Conservation (phyloP, 768 basidiomycete species). For the Butyriboletus loyo region DNA sequence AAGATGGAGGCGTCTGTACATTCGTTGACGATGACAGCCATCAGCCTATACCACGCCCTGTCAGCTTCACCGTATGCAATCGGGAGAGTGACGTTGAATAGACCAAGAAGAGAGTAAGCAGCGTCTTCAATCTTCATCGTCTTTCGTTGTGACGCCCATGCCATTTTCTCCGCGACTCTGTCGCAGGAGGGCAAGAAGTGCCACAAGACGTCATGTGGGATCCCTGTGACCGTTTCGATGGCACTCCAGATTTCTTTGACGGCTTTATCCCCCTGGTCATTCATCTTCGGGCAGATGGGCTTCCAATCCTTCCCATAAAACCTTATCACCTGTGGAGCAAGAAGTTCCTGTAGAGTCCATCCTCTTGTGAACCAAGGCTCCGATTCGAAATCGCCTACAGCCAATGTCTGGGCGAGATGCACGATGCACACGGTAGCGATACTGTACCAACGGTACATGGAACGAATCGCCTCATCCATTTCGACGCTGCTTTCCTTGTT, state of each 20-base stretch:
- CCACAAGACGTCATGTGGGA: conserved; percentile 9
- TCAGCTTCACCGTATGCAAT: conserved; percentile 25
- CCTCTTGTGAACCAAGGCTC: conserved; percentile 25
- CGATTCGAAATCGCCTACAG: conserved; percentile 5
- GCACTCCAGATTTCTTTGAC: conserved; percentile 7
- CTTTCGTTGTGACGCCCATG: conserved; percentile 24
- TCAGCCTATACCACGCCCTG: conserved; percentile 22
- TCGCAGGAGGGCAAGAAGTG: conserved; percentile 10
- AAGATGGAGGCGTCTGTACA: conserved; percentile 12
- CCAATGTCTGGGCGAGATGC: conserved; percentile 14
- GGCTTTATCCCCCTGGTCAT: conserved; percentile 5
- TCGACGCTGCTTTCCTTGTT: conserved; percentile 30
- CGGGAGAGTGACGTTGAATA: conserved; percentile 23
- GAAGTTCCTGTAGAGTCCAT: conserved; percentile 20
- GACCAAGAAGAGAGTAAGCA: conserved; percentile 24
- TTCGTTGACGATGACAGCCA: conserved; percentile 11
- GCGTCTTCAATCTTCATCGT: conserved; percentile 24
- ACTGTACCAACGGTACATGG: conserved; percentile 30
- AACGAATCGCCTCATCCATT: conserved; percentile 29
- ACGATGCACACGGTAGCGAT: conserved; percentile 22
- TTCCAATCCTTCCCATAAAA: conserved; percentile 21
- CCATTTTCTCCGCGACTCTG: conserved; percentile 18
- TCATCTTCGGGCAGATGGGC: conserved; percentile 8
- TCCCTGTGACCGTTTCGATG: conserved; percentile 11
- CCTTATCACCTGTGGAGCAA: conserved; percentile 13